These are phyloP conservation scores for Tremella yokohamensis DNA, from an alignment of 768 basidiomycete species.

Conservation along the genomic window DNA sequence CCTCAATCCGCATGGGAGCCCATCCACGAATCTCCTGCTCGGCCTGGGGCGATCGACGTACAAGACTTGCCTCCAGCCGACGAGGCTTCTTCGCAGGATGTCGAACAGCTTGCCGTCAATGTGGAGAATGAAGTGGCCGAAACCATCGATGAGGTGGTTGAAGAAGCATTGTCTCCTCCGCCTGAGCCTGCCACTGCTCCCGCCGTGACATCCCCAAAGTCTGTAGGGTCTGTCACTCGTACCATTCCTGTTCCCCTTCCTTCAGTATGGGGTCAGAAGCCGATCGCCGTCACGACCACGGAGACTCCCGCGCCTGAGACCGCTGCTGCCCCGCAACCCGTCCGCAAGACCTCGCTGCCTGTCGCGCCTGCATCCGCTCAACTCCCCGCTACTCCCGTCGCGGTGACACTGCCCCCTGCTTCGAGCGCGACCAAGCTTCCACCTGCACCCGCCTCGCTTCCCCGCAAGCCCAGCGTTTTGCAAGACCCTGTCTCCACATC, in stretches of 20 bases:
- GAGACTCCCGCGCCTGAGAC: neutral
- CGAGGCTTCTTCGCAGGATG: constrained; percentile 7
- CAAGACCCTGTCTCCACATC: constrained; percentile 8
- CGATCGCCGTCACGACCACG: constrained; percentile 2
- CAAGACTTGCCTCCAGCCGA: neutral
- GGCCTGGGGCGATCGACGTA: no score
- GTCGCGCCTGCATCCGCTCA: neutral
- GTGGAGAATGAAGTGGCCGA: neutral
- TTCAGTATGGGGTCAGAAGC: constrained; percentile 33
- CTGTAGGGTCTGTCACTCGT: constrained; percentile 18
- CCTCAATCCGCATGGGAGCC: neutral
- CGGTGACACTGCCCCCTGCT: constrained; percentile 50
- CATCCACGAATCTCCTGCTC: neutral
- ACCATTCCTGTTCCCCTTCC: constrained; percentile 26
- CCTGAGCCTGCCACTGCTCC: constrained; percentile 32
- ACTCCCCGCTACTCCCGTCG: constrained; percentile 24
- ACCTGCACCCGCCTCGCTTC: constrained; percentile 30
- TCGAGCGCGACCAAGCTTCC: constrained; percentile 53
- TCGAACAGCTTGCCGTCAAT: constrained; percentile 13
- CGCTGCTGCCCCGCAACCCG: neutral
- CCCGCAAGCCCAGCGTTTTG: constrained; percentile 22
- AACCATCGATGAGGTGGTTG: constrained; percentile 1
- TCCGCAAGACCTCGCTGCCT: constrained; percentile 10
- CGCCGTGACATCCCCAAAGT: constrained; percentile 26
- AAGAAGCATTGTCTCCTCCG: constrained; percentile 2